Evolutionary conservation across 495 filamentous ascomycete genomes (phyloP), one percentile per base, ranked within the genome.

Genomic region (Saxophila tyrrhenica): DNA sequence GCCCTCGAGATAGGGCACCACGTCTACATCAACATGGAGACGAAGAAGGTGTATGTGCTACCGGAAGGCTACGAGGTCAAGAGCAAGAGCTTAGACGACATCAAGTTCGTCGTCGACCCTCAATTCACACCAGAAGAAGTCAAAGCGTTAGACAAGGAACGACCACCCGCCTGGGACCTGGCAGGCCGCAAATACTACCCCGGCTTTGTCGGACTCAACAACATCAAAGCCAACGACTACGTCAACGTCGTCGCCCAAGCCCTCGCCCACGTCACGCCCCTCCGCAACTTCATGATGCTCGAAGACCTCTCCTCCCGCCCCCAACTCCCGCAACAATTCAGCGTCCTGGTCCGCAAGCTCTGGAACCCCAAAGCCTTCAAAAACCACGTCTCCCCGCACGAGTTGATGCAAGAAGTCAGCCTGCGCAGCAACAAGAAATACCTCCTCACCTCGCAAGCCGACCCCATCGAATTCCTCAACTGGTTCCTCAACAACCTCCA

Each of bases 201-300:
- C 73, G 83, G 92, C 2, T 99, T 95, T 66, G 89, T 99, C 57
- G 92, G 92, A 56, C 89, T 99, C 84, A 97, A 99, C 73, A 96
- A 99, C 68, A 97, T 99, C 74, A 99, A 99, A 67, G 88, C 87
- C 47, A 99, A 99, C 70, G 92, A 99, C 70, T 99, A 97, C 69
- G 76, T 97, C 60, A 99, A 99, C 64, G 91, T 95, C 7, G 80
- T 96, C 7, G 82, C 92, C n/a, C 94, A 99, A 63, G 82, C 92
- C 13, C 76, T 99, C 15, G 83, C 90, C 0, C 92, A 99, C 70
- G 87, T 95, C 21, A 69, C 81, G 3, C 92, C 94, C 0, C 75
- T 99, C 48, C 85, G 94, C 29, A 96, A 97, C 65, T 96, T 80
- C 70, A 83, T 96, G 69, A 82, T 99, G 64, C 79, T 96, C 2